phyloP scores from a whole-genome alignment of 1,284 basidiomycete genomes.

The Malassezia psittaci region DNA sequence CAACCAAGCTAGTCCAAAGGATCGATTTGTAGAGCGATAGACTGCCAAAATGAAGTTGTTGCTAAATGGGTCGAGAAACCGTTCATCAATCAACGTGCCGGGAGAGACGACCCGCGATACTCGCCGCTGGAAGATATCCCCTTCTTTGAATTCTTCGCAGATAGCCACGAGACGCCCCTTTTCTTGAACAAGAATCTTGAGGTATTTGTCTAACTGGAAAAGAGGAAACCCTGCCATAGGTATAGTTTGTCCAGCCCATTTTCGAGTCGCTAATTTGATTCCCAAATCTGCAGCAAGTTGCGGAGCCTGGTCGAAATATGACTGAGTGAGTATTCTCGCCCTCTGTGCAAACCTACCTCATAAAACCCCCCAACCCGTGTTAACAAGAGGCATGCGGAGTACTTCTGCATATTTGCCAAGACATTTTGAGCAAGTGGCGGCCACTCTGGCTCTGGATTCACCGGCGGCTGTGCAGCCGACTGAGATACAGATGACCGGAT shows the following conservation, averaged over 20 bases:
- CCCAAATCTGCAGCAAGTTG: slow-evolving; percentile 24
- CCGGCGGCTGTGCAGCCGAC: background rate
- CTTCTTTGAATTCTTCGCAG: slow-evolving; percentile 37
- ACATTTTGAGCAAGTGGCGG: slow-evolving; percentile 38
- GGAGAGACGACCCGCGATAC: slow-evolving; percentile 39
- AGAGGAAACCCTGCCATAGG: slow-evolving; percentile 45
- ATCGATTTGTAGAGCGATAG: background rate
- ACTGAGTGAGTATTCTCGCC: slow-evolving; percentile 6
- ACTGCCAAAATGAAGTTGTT: slow-evolving; percentile 41
- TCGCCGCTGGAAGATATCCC: slow-evolving; percentile 19
- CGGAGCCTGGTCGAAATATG: slow-evolving; percentile 44
- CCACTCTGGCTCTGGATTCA: slow-evolving; percentile 19
- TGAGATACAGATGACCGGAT: background rate
- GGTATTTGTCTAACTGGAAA: slow-evolving; percentile 43
- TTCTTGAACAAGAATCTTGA: slow-evolving; percentile 41
- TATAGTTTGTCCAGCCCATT: slow-evolving; percentile 33
- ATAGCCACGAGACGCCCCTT: slow-evolving; percentile 39
- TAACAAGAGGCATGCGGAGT: slow-evolving; percentile 37
- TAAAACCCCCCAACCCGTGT: slow-evolving; percentile 45
- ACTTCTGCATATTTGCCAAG: slow-evolving; percentile 30
- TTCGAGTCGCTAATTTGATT: slow-evolving; percentile 37
- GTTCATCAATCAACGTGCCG: slow-evolving; percentile 44
- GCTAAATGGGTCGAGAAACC: slow-evolving; percentile 40
- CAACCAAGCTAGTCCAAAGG: slow-evolving; percentile 40
- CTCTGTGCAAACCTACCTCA: slow-evolving; percentile 18